A percentile compares a stretch with the other conserved stretches of the same genome.
Evolutionary conservation across 305 asterid genomes (phyloP).

Genomic region (Withania somnifera): DNA sequence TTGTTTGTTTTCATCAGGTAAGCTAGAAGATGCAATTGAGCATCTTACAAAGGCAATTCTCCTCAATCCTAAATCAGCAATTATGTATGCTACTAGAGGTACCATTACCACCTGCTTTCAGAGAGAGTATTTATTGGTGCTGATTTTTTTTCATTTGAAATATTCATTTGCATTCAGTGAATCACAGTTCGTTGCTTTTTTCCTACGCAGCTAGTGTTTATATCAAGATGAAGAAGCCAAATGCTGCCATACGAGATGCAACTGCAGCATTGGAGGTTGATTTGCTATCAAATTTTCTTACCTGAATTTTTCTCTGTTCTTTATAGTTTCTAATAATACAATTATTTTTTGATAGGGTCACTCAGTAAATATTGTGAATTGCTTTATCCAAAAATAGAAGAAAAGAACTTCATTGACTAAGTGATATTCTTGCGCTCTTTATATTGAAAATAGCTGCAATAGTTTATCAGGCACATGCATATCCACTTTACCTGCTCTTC

Average conservation of each 20-base stretch:
- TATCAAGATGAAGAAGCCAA: slow-evolving; percentile 91
- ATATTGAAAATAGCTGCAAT: neutral
- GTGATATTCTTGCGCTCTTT: neutral
- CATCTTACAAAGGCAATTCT: slow-evolving; percentile 65
- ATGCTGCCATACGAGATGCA: slow-evolving; percentile 92
- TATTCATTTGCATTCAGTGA: neutral
- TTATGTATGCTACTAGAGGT: slow-evolving; percentile 91
- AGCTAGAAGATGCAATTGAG: slow-evolving; percentile 71
- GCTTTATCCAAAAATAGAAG: neutral
- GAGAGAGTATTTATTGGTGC: neutral
- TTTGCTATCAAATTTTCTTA: neutral
- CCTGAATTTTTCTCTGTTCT: neutral
- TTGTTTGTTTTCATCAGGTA: slow-evolving; percentile 34
- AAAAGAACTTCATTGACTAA: neutral
- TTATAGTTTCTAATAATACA: neutral
- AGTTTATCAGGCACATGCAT: neutral
- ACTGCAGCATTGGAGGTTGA: slow-evolving; percentile 83
- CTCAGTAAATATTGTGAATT: neutral
- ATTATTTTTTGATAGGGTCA: neutral
- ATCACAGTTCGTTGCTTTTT: neutral
- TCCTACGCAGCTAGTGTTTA: slow-evolving; percentile 59
- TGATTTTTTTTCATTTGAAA: neutral
- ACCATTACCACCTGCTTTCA: neutral
- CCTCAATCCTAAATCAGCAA: slow-evolving; percentile 84
- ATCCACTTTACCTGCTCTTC: neutral